phyloP scores from a whole-genome alignment of 345 rosid species.

The Eucalyptus fibrosa region DNA sequence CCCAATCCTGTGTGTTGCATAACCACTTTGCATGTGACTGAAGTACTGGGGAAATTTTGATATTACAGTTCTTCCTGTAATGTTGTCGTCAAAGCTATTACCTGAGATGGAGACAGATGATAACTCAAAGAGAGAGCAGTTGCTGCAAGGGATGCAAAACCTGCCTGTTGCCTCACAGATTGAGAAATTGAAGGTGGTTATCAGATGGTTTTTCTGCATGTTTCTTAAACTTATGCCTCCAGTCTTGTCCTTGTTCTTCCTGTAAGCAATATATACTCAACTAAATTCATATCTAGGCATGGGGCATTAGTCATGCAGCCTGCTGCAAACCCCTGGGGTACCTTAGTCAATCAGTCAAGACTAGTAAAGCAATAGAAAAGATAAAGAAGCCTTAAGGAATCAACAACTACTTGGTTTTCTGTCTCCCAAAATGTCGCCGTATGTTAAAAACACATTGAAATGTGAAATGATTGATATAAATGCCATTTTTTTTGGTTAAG shows the following conservation, averaged over 20 bases:
- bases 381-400: neutral
- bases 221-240: neutral
- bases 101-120: constrained; percentile 95
- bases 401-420: neutral
- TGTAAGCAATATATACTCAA: neutral
- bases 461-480: neutral
- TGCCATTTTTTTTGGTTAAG: neutral
- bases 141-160: constrained; percentile 79
- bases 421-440: neutral
- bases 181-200: constrained; percentile 60
- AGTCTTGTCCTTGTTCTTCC: neutral
- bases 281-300: neutral
- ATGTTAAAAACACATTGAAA: neutral
- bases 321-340: neutral
- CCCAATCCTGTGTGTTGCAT: neutral
- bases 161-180: constrained; percentile 62
- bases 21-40: neutral
- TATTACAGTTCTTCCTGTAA: constrained; percentile 76
- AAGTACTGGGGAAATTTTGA: neutral
- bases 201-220: neutral
- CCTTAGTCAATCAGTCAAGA: neutral
- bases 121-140: constrained; percentile 72
- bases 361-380: neutral
- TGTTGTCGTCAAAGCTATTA: constrained; percentile 84
- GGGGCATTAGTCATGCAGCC: neutral